phyloP scores from a whole-genome alignment of 2,329 filamentous ascomycete genomes.

The Aureobasidium sp. region DNA sequence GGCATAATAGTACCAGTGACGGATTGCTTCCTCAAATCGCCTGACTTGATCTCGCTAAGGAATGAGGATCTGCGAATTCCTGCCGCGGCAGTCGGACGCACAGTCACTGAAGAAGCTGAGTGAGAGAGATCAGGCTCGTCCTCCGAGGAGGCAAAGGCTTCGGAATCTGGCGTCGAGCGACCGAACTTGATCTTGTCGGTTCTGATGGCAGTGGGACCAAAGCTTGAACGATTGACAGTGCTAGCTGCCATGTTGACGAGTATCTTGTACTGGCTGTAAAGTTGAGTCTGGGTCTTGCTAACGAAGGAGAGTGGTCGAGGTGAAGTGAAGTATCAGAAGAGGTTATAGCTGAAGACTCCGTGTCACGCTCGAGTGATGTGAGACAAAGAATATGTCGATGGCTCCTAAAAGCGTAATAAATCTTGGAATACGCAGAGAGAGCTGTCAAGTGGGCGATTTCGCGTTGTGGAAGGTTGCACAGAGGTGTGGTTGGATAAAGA shows the following conservation, averaged over 20 bases:
- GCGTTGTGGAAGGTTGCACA: conserved; percentile 7
- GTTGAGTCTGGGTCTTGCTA: background rate
- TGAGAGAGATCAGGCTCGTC: conserved; percentile 69
- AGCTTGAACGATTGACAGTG: conserved; percentile 4
- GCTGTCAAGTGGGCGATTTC: background rate
- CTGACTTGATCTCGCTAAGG: conserved; percentile 72
- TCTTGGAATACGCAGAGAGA: background rate
- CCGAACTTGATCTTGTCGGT: conserved; percentile 12
- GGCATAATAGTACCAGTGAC: conserved; percentile 54
- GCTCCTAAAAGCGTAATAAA: background rate
- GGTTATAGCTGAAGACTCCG: background rate
- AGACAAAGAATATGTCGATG: background rate
- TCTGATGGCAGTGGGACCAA: background rate
- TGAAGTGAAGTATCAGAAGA: background rate
- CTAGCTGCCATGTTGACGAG: background rate
- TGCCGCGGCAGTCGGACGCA: conserved; percentile 37
- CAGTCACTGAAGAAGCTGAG: conserved; percentile 38
- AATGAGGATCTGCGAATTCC: conserved; percentile 72
- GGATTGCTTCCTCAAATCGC: conserved; percentile 62
- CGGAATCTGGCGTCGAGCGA: conserved; percentile 6
- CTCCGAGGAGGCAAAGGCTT: conserved; percentile 82
- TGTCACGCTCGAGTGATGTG: background rate
- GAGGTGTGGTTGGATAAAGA: background rate
- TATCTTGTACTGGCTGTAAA: background rate
- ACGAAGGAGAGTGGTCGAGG: background rate